Conservation (phyloP, 1,139 yeast species). For the Blastobotrys illinoisensis region DNA sequence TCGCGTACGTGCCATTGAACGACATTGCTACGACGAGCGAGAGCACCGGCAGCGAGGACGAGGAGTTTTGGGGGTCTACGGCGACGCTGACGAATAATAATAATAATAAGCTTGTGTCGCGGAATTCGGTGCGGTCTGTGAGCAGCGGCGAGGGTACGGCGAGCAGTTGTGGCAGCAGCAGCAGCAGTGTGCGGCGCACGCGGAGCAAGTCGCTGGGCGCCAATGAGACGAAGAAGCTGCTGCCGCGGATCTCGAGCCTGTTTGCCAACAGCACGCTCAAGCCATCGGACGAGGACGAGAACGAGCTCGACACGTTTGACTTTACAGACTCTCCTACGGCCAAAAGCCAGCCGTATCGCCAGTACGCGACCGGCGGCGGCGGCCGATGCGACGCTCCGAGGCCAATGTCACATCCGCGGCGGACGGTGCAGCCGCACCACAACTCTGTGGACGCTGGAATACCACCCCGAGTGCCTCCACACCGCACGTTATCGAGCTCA, state of each 20-base stretch:
- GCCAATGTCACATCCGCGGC: not conserved
- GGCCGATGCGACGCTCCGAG: not conserved
- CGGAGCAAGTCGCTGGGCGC: not conserved
- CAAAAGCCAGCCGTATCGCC: slow-evolving; percentile 3
- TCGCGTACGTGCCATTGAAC: not conserved
- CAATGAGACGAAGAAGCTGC: not conserved
- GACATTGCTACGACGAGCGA: not conserved
- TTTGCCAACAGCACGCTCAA: not conserved
- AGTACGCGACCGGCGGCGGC: too few relatives aligned
- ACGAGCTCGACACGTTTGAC: not conserved
- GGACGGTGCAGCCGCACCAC: slow-evolving; percentile 1
- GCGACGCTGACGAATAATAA: not conserved
- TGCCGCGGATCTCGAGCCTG: not conserved
- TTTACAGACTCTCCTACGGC: slow-evolving; percentile 1
- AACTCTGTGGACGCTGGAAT: slow-evolving; percentile 23
- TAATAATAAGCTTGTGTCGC: too few relatives aligned
- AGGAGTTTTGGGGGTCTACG: not conserved
- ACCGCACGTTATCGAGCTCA: slow-evolving; percentile 14
- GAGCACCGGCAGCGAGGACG: not conserved
- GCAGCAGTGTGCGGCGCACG: not conserved
- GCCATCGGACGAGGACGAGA: not conserved
- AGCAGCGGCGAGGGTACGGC: not conserved
- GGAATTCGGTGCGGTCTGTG: not conserved
- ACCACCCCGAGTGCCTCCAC: slow-evolving; percentile 28
- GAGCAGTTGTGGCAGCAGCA: not conserved